Evolutionary conservation across 2,329 filamentous ascomycete species (phyloP).

Genomic region (Fusarium algeriense): DNA sequence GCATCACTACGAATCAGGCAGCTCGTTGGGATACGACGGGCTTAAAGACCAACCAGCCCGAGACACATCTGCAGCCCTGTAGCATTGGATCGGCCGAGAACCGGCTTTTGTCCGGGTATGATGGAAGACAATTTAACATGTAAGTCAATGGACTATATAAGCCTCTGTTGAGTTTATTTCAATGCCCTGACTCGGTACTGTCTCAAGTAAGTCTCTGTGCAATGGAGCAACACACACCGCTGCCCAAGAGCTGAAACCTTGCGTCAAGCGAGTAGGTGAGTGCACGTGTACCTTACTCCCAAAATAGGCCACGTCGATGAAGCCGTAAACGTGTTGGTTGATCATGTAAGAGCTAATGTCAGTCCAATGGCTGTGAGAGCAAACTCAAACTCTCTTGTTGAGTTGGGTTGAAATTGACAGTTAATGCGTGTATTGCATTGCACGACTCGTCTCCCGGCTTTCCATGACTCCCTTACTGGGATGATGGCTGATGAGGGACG

Average conservation of each 20-base stretch:
- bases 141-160: not conserved
- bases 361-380: slow-evolving; percentile 2
- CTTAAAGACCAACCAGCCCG: slow-evolving; percentile 3
- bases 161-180: not conserved
- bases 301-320: not conserved
- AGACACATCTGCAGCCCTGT: slow-evolving; percentile 30
- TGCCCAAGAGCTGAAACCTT: not conserved
- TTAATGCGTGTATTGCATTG: not conserved
- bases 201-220: not conserved
- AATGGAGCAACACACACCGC: not conserved
- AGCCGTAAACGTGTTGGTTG: not conserved
- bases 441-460: not conserved
- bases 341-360: slow-evolving; percentile 8
- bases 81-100: slow-evolving; percentile 35
- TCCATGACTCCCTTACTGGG: not conserved
- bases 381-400: not conserved
- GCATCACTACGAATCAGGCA: slow-evolving; percentile 31
- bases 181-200: not conserved
- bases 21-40: slow-evolving; percentile 19
- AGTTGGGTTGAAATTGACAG: not conserved
- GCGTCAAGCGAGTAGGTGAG: slow-evolving; percentile 6
- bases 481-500: not conserved
- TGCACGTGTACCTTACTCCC: slow-evolving; percentile 2
- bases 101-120: slow-evolving; percentile 20
- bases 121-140: not conserved